Evolutionary conservation across 768 basidiomycete genomes (phyloP), one percentile per base, ranked within the genome.

Genomic region (Pleurotus tuoliensis): DNA sequence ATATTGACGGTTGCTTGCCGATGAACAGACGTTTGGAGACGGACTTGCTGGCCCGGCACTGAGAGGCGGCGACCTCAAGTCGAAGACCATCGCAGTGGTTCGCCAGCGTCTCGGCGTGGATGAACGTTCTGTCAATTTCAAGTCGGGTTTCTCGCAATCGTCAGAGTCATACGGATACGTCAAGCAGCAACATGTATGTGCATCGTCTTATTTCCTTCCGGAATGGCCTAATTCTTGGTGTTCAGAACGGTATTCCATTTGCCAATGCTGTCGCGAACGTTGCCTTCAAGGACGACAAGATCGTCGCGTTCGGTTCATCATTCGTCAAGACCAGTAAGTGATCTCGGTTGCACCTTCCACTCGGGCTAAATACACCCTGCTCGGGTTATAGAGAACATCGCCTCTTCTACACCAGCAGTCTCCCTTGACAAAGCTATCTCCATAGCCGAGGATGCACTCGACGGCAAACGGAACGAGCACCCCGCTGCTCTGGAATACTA

Each of bases 251-350:
- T 1, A 65, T 71, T 41, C 66, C 68, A 8, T 66, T 73, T 40
- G 69, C 67, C 6, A 72, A 73, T 49, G 74, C 76, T 2, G 77
- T 79, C 8, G 77, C 77, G 1, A 78, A 79, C 56, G 71, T 77
- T 18, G 73, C 73, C 1, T 75, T 78, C 64, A 69, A 71, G 27
- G 69, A 68, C 45, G 65, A 72, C 60, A 74, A 73, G 62, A 72
- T 76, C 45, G 71, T 73, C 45, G 67, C 78, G 0, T 75, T 79
- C 55, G 74, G 79, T 22, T 73, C 75, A 8, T 80, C 76, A 1
- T 81, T 81, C 59, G 69, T 79, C 18, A 73, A 74, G 56, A 67
- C 76, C 0, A 65, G 77, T 76, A 58, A 16, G 71, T 62, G 18
- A 20, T 24, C 18, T 8, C 30, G 1, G 11, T 47, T 27, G 13